Conservation (phyloP, 2,329 filamentous ascomycete species). For the Myriangium duriaei region DNA sequence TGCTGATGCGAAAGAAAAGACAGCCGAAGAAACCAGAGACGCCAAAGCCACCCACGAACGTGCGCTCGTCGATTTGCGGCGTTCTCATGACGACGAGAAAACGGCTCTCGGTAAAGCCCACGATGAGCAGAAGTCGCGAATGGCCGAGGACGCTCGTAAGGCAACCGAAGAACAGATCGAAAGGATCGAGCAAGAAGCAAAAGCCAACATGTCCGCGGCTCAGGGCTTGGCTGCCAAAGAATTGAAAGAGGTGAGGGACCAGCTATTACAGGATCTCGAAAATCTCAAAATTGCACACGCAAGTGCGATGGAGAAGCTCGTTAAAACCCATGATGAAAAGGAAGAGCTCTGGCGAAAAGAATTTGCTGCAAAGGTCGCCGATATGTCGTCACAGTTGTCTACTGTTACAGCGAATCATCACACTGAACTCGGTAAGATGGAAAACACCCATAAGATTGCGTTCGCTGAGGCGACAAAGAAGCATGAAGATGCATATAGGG, state of each 20-base stretch:
- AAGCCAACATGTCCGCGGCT: not conserved
- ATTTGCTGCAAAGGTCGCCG: not conserved
- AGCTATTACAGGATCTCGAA: slow-evolving; percentile 5
- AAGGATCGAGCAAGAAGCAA: slow-evolving; percentile 2
- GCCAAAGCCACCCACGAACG: slow-evolving; percentile 8
- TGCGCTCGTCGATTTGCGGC: slow-evolving; percentile 6
- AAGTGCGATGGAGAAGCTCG: not conserved
- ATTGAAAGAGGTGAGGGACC: not conserved
- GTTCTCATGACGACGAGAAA: slow-evolving; percentile 6
- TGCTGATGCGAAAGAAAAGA: slow-evolving; percentile 4
- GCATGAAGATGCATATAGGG: not conserved
- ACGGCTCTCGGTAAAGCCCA: not conserved
- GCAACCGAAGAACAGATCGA: slow-evolving; percentile 7
- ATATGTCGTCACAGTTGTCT: not conserved
- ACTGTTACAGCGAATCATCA: slow-evolving; percentile 1
- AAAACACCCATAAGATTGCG: not conserved
- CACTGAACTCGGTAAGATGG: not conserved
- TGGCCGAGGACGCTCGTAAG: not conserved
- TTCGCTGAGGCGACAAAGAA: not conserved
- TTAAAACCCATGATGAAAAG: not conserved
- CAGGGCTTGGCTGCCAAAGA: not conserved
- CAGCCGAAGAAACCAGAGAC: slow-evolving; percentile 4
- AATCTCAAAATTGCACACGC: not conserved
- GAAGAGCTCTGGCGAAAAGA: not conserved
- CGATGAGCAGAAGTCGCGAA: not conserved